Conservation (phyloP, 2,329 filamentous ascomycete genomes). For the Akanthomyces dipterigenus region DNA sequence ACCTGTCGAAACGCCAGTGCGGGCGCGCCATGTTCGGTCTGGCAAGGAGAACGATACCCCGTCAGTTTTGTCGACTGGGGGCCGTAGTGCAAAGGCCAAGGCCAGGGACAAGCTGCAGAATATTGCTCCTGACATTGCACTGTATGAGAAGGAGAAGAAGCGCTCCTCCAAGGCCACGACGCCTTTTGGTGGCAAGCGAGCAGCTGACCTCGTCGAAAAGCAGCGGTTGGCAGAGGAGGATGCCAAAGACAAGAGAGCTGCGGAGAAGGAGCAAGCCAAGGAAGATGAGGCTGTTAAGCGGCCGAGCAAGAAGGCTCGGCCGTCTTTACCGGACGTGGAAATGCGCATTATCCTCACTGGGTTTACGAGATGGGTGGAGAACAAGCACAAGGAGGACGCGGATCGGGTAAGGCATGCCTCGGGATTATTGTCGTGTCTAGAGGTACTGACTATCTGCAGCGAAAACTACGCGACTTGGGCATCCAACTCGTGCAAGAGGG, state of each 20-base stretch:
- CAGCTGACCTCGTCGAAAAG: conserved; percentile 51
- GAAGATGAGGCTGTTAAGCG: conserved; percentile 43
- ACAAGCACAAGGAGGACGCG: conserved; percentile 65
- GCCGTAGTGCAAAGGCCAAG: conserved; percentile 81
- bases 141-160: conserved; percentile 93
- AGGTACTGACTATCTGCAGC: conserved; percentile 41
- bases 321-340: conserved; percentile 52
- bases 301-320: conserved; percentile 56
- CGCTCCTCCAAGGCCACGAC: conserved; percentile 46
- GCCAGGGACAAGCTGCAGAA: conserved; percentile 71
- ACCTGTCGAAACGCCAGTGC: conserved; percentile 31
- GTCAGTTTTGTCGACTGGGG: conserved; percentile 57
- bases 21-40: conserved; percentile 38
- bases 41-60: conserved; percentile 84
- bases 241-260: conserved; percentile 37
- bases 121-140: conserved; percentile 74
- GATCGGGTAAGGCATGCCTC: conserved; percentile 62
- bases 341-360: conserved; percentile 78
- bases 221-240: conserved; percentile 19
- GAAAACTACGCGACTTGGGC: conserved; percentile 74
- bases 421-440: conserved; percentile 15
- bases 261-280: conserved; percentile 29
- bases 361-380: conserved; percentile 73
- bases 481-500: conserved; percentile 74
- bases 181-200: conserved; percentile 57